These are phyloP conservation scores for Sicyos edulis DNA, from an alignment of 306 rosid species.

Conservation along the genomic window DNA sequence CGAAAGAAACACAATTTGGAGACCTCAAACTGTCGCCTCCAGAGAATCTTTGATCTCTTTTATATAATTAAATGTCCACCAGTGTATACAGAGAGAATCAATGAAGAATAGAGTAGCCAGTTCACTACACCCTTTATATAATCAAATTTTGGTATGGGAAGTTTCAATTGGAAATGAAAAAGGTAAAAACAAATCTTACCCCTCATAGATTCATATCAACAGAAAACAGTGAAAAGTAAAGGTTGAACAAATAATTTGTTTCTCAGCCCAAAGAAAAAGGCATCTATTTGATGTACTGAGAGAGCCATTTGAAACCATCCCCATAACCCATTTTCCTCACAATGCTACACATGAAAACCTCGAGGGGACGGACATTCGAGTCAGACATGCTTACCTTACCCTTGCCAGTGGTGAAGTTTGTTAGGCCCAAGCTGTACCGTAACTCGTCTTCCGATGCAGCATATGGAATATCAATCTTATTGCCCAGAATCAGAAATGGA, in stretches of 20 bases:
- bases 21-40: too few relatives aligned
- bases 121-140: slow-evolving; percentile 11
- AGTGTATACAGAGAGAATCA: background rate
- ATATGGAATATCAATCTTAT: slow-evolving; percentile 73
- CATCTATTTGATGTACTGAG: slow-evolving; percentile 68
- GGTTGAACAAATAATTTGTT: slow-evolving; percentile 18
- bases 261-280: background rate
- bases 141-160: slow-evolving; percentile 1
- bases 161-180: slow-evolving; percentile 20
- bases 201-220: slow-evolving; percentile 16
- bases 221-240: slow-evolving; percentile 6
- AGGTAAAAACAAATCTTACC: slow-evolving; percentile 17
- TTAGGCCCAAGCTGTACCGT: slow-evolving; percentile 63
- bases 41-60: too few relatives aligned
- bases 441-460: slow-evolving; percentile 85
- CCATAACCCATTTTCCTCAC: slow-evolving; percentile 94
- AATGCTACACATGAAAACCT: slow-evolving; percentile 91
- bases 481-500: slow-evolving; percentile 78
- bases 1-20: too few relatives aligned
- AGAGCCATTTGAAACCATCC: slow-evolving; percentile 87
- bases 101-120: slow-evolving; percentile 13
- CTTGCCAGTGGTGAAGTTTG: slow-evolving; percentile 85
- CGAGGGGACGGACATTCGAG: slow-evolving; percentile 70
- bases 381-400: slow-evolving; percentile 68
- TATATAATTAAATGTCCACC: background rate